A percentile compares a stretch with the other conserved stretches of the same genome.
Conservation (phyloP, 1,139 yeast species). For the Nakaseomyces glabratus region DNA sequence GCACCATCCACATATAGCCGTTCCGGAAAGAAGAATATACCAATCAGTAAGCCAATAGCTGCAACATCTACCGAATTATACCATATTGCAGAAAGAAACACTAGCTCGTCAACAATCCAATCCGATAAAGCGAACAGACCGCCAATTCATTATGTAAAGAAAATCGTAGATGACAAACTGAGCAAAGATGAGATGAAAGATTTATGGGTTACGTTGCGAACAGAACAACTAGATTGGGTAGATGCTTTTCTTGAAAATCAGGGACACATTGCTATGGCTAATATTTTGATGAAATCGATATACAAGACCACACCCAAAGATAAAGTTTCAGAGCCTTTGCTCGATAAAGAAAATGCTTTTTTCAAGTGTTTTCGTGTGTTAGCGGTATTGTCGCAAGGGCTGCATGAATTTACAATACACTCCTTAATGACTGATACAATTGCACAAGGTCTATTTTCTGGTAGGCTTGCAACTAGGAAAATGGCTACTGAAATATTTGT, state of each 20-base stretch:
- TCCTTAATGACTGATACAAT: conserved; percentile 49
- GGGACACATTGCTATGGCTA: conserved; percentile 79
- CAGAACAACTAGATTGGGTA: conserved; percentile 92
- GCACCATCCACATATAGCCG: conserved; percentile 2
- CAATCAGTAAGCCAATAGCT: conserved; percentile 4
- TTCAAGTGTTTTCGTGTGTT: conserved; percentile 57
- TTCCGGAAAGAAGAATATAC: conserved; percentile 3
- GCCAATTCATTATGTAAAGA: conserved; percentile 73
- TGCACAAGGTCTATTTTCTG: conserved; percentile 50
- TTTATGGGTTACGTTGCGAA: conserved; percentile 82
- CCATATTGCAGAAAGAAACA: conserved; percentile 10
- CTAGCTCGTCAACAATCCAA: conserved; percentile 12
- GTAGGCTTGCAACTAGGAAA: conserved; percentile 63
- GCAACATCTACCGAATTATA: conserved; percentile 7
- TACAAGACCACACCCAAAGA: conserved; percentile 23
- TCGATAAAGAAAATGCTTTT: conserved; percentile 52
- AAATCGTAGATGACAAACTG: conserved; percentile 61
- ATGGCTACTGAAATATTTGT: conserved; percentile 71
- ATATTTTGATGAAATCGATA: conserved; percentile 40
- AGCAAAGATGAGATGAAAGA: conserved; percentile 67
- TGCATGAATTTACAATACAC: conserved; percentile 45
- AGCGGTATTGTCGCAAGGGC: conserved; percentile 48
- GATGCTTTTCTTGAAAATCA: conserved; percentile 69
- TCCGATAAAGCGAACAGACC: conserved; percentile 31
- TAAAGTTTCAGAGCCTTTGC: conserved; percentile 28